phyloP scores from a whole-genome alignment of 441 rosid species.

The Aleurites moluccanus region DNA sequence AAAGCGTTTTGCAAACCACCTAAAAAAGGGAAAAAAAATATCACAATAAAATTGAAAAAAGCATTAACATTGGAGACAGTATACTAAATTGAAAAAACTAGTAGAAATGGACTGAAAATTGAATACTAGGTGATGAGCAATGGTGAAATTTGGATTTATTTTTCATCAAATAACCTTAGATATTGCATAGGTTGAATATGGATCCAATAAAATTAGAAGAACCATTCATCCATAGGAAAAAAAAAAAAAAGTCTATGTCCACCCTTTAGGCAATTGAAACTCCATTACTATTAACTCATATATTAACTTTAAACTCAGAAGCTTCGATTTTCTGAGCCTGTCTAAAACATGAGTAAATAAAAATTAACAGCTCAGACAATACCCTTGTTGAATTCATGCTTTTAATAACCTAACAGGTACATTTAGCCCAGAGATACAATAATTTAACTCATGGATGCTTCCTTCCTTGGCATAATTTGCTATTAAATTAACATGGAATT shows the following conservation, averaged over 20 bases:
- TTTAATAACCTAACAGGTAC: not conserved
- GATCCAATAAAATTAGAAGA: constrained; percentile 1
- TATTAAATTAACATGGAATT: not conserved
- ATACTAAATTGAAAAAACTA: not conserved
- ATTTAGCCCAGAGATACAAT: not conserved
- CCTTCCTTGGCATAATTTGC: not conserved
- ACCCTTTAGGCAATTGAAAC: constrained; percentile 8
- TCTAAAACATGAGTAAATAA: not conserved
- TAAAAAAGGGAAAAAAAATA: constrained; percentile 20
- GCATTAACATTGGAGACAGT: not conserved
- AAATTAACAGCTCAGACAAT: not conserved
- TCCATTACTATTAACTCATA: not conserved
- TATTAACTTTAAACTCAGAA: too few relatives aligned
- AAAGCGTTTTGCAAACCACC: constrained; percentile 99
- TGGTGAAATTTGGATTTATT: not conserved
- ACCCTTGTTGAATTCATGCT: not conserved
- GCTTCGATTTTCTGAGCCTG: not conserved
- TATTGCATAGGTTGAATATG: constrained; percentile 11
- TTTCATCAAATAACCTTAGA: not conserved
- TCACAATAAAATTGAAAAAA: not conserved
- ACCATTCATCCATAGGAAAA: not conserved
- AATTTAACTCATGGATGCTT: not conserved
- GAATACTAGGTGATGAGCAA: not conserved
- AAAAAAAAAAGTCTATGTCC: not conserved
- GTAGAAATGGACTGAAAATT: not conserved